phyloP scores from a whole-genome alignment of 257 asterid species.

The Gynochthodes officinalis region DNA sequence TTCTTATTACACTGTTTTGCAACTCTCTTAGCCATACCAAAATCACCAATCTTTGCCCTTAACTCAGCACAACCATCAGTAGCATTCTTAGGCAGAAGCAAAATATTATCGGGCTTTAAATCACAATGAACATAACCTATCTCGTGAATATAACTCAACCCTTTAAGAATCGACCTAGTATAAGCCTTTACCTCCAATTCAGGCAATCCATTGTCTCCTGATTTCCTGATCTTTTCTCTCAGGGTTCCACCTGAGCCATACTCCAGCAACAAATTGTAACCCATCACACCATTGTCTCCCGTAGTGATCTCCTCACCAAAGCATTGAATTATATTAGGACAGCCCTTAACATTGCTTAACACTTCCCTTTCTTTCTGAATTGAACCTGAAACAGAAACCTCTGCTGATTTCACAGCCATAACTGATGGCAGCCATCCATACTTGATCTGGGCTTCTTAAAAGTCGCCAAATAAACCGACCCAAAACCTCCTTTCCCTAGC shows the following conservation, averaged over 20 bases:
- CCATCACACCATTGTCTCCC: too few relatives aligned
- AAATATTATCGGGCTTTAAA: conserved; percentile 69
- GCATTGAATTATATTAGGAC: conserved; percentile 55
- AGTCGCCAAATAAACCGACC: too few relatives aligned
- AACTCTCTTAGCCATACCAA: conserved; percentile 74
- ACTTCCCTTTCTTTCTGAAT: conserved; percentile 90
- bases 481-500: too few relatives aligned
- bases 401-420: too few relatives aligned
- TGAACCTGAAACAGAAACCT: conserved; percentile 75
- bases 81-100: conserved; percentile 36
- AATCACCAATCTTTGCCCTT: conserved; percentile 75
- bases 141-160: conserved; percentile 51
- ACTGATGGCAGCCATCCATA: too few relatives aligned
- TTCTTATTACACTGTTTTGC: too few relatives aligned
- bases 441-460: too few relatives aligned
- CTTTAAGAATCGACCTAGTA: conserved; percentile 55
- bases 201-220: too few relatives aligned
- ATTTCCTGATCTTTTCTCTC: too few relatives aligned
- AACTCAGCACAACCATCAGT: conserved; percentile 17
- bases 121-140: conserved; percentile 83
- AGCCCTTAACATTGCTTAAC: conserved; percentile 52
- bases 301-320: conserved; percentile 79
- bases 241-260: too few relatives aligned
- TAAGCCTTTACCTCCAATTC: conserved; percentile 51
- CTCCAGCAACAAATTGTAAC: too few relatives aligned